Evolutionary conservation across 2,329 filamentous ascomycete species (phyloP).

Genomic region (Penicillium brevicompactum): DNA sequence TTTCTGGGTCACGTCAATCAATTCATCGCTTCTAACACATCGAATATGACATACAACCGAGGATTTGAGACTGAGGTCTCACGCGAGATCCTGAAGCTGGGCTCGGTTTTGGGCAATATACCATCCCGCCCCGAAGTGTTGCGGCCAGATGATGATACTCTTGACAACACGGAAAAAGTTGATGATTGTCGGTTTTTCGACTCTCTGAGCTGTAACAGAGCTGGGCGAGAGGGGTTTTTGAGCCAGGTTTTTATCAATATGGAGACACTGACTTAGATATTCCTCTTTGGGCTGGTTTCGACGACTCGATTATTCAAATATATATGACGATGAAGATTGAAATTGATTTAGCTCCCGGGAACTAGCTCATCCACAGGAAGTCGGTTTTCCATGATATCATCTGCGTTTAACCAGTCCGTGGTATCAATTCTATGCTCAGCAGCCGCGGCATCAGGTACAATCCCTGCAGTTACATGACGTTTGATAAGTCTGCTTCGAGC

Average conservation of each 20-base stretch:
- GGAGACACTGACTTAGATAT: not conserved
- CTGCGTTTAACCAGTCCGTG: constrained; percentile 13
- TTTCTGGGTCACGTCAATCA: too few species aligned
- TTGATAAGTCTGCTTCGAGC: constrained; percentile 5
- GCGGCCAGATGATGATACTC: too few species aligned
- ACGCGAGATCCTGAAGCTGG: too few species aligned
- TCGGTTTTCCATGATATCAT: constrained; percentile 13
- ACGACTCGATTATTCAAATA: too few species aligned
- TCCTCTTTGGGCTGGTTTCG: too few species aligned
- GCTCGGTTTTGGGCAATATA: too few species aligned
- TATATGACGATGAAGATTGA: not conserved
- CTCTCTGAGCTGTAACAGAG: not conserved
- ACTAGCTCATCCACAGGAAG: constrained; percentile 3
- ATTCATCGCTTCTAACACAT: too few species aligned
- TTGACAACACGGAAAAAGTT: not conserved
- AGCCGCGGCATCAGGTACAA: constrained; percentile 8
- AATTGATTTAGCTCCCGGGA: not conserved
- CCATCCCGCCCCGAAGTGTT: too few species aligned
- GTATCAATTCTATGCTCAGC: constrained; percentile 10
- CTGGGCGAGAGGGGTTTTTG: not conserved
- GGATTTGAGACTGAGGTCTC: too few species aligned
- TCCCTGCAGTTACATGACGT: constrained; percentile 10
- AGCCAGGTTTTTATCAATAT: not conserved
- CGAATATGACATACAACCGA: too few species aligned
- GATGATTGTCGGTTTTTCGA: not conserved